Conservation (phyloP, 202 grass and related monocot genomes). For the Eragrostis tef region DNA sequence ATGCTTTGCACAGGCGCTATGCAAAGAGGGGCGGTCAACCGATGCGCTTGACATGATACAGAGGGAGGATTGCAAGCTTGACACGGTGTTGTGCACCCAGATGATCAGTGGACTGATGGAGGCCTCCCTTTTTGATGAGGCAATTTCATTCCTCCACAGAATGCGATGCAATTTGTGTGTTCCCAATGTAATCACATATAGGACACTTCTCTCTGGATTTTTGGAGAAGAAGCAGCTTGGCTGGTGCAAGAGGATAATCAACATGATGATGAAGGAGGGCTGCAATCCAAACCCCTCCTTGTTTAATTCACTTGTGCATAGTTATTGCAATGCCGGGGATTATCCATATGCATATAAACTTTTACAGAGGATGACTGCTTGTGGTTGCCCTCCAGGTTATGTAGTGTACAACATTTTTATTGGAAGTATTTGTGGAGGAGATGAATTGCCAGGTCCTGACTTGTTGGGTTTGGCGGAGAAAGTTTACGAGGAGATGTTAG, state of each 20-base stretch:
- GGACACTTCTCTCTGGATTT: constrained; percentile 85
- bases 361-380: constrained; percentile 72
- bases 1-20: constrained; percentile 65
- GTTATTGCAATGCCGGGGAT: constrained; percentile 69
- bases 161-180: constrained; percentile 88
- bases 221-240: constrained; percentile 88
- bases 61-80: constrained; percentile 84
- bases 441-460: constrained; percentile 53
- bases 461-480: constrained; percentile 78
- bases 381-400: constrained; percentile 75
- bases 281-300: constrained; percentile 81
- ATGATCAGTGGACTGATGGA: constrained; percentile 97
- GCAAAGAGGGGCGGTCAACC: constrained; percentile 62
- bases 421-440: constrained; percentile 82
- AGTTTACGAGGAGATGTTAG: constrained; percentile 86
- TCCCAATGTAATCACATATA: constrained; percentile 87
- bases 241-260: constrained; percentile 97
- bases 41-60: constrained; percentile 80
- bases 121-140: constrained; percentile 89
- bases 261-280: constrained; percentile 93
- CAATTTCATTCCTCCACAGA: constrained; percentile 87
- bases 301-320: constrained; percentile 91
- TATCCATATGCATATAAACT: constrained; percentile 93
- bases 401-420: constrained; percentile 91
- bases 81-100: constrained; percentile 80